Percentiles rank a stretch among this genome's conserved stretches.
These are phyloP conservation scores for Rubia tinctorum DNA, from an alignment of 305 asterid genomes.

Conservation along the genomic window DNA sequence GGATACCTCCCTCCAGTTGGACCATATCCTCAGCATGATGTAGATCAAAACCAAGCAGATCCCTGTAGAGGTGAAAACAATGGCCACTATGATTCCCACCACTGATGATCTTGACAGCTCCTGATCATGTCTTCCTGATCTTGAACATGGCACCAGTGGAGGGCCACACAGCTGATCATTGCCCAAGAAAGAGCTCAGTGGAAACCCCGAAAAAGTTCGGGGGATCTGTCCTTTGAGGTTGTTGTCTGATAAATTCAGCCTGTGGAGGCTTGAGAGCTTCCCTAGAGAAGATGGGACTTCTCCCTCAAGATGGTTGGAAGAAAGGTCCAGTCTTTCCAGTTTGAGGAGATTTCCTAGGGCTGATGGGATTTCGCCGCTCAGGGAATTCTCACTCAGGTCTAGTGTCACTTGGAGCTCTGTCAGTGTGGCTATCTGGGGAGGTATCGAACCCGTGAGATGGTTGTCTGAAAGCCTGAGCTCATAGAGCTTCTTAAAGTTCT, in stretches of 20 bases:
- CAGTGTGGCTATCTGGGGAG: slow-evolving; percentile 57
- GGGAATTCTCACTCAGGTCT: slow-evolving; percentile 69
- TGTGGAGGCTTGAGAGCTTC: slow-evolving; percentile 66
- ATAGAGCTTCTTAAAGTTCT: slow-evolving; percentile 68
- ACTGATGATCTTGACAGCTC: slow-evolving; percentile 56
- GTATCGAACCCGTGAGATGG: slow-evolving; percentile 55
- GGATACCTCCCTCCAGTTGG: slow-evolving; percentile 79
- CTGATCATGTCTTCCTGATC: slow-evolving; percentile 28
- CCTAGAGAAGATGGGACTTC: slow-evolving; percentile 60
- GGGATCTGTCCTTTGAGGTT: slow-evolving; percentile 61
- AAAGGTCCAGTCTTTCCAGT: slow-evolving; percentile 74
- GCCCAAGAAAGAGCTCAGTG: slow-evolving; percentile 49
- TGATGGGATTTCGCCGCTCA: slow-evolving; percentile 69
- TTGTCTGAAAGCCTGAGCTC: slow-evolving; percentile 82
- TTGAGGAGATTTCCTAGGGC: slow-evolving; percentile 62
- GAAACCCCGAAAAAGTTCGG: slow-evolving; percentile 53
- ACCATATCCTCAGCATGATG: slow-evolving; percentile 73
- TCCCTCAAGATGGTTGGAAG: slow-evolving; percentile 59
- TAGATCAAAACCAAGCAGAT: slow-evolving; percentile 72
- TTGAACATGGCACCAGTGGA: slow-evolving; percentile 55
- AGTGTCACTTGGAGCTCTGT: slow-evolving; percentile 69
- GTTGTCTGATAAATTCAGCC: slow-evolving; percentile 61
- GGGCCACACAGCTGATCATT: slow-evolving; percentile 64
- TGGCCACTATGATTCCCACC: slow-evolving; percentile 67
- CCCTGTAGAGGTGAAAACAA: slow-evolving; percentile 71